phyloP scores from a whole-genome alignment of 306 rosid genomes.

The Abrus pulchellus region DNA sequence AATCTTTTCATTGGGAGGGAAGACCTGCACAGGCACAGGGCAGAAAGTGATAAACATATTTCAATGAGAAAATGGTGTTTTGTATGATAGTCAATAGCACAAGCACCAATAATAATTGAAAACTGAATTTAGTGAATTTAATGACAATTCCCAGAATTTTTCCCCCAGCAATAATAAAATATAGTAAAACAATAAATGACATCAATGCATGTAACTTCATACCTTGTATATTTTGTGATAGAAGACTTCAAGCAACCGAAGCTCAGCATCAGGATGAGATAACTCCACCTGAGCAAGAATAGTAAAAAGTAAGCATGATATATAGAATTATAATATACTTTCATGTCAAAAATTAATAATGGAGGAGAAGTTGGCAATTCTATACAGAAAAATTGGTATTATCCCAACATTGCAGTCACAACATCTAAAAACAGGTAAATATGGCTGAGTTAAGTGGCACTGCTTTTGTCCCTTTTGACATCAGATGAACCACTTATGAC shows the following conservation, averaged over 20 bases:
- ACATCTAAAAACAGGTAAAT: slow-evolving; percentile 23
- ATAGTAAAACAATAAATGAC: neutral
- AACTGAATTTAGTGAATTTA: neutral
- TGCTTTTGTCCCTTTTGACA: neutral
- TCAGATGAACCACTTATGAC: slow-evolving; percentile 20
- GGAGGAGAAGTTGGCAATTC: neutral
- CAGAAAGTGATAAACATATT: slow-evolving; percentile 35
- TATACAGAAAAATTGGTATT: slow-evolving; percentile 15
- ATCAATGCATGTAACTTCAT: slow-evolving; percentile 23
- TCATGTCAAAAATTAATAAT: neutral
- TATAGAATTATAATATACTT: neutral
- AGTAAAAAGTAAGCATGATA: slow-evolving; percentile 11
- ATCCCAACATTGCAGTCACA: slow-evolving; percentile 12
- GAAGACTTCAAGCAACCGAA: slow-evolving; percentile 87
- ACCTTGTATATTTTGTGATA: slow-evolving; percentile 93
- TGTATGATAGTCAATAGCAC: slow-evolving; percentile 24
- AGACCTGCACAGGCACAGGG: slow-evolving; percentile 61
- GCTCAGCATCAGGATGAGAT: slow-evolving; percentile 82
- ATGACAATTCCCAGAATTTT: neutral
- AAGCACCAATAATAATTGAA: slow-evolving; percentile 16
- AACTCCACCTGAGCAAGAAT: slow-evolving; percentile 67
- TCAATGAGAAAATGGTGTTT: neutral
- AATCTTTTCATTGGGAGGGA: slow-evolving; percentile 81
- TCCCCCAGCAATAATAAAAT: neutral
- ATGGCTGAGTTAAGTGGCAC: slow-evolving; percentile 22